Base-by-base conservation (phyloP, 805 yeast genomes). In the Ogataea methanolica region DNA sequence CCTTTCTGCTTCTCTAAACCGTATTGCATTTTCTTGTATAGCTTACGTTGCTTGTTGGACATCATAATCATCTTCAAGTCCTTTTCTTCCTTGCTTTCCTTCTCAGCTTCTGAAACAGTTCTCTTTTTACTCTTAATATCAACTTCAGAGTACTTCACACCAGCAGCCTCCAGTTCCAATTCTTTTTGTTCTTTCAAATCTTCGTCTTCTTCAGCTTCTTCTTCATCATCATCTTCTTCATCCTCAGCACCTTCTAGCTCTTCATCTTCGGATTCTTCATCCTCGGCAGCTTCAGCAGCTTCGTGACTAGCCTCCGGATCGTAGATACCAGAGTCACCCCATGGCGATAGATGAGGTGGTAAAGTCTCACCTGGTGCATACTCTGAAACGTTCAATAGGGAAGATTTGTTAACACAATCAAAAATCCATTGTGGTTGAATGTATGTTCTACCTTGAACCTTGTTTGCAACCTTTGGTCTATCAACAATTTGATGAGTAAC, bases 401-500 rank as follows among this genome's bases (percentile, higher is more conserved):
- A 74, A 43, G 80, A 78, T 69, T 85, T 85, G 72, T 94, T 94
- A 51, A 94, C 72, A 61, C 85, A 83, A 66, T 94, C 99, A 66
- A 94, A 91, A 31, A 94, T 75, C 99, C 99, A 94, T 74, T 94
- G 99, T 17, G 99, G 99, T 71, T 94, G 99, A 42, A 92, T 67
- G 63, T 94, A 94, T 0, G 96, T 88, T 73, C 98, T 82, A 44
- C 97, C 97, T 51, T 89, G 85, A 39, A 90, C 88, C 64, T 83
- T 88, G 53, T 80, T 76, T 29, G 75, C 64, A 39, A 92, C 68
- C 60, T 82, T 83, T 31, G 99, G 98, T 68, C 99, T 83, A 69
- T 94, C 99, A 54, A 85, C 83, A 57, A 94, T 85, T 69, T 92
- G 98, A 68, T 94, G 99, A 15, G 99, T 94, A 43, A 94, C 80